These are phyloP conservation scores for Infundibulicybe gibba DNA, from an alignment of 768 basidiomycete species.

Conservation along the genomic window DNA sequence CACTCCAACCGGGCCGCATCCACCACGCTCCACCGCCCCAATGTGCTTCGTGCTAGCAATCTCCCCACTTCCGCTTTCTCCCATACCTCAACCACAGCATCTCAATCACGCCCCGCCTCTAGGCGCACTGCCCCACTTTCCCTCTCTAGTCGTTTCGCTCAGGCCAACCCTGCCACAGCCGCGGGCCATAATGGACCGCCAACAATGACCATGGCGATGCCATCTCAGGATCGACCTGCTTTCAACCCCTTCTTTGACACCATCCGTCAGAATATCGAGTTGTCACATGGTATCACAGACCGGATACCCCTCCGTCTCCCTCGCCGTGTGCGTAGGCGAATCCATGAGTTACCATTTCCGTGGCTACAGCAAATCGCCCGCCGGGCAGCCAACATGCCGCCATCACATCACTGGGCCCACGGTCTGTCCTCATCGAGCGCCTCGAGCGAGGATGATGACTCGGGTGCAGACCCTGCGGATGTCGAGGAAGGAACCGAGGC, in stretches of 20 bases:
- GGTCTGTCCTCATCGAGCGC: conserved; percentile 1
- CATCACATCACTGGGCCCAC: conserved; percentile 7
- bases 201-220: conserved; percentile 9
- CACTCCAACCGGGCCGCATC: not conserved
- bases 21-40: conserved; percentile 8
- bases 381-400: conserved; percentile 32
- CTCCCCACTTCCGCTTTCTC: conserved; percentile 67
- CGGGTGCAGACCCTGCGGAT: conserved; percentile 24
- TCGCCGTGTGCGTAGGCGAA: conserved; percentile 46
- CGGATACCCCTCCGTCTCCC: conserved; percentile 72
- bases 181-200: conserved; percentile 10
- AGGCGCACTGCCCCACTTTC: conserved; percentile 15
- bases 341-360: conserved; percentile 72
- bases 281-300: conserved; percentile 71
- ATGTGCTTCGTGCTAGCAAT: conserved; percentile 49
- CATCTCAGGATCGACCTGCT: conserved; percentile 26
- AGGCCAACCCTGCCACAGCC: conserved; percentile 11
- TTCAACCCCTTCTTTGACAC: conserved; percentile 95
- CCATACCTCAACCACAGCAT: conserved; percentile 44
- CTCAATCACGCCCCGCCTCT: conserved; percentile 21
- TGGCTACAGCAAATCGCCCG: conserved; percentile 77
- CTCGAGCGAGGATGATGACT: conserved; percentile 24
- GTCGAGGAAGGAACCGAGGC: conserved; percentile 71
- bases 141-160: not conserved
- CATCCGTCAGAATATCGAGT: conserved; percentile 84